phyloP scores from a whole-genome alignment of 768 basidiomycete species.

The Polyporus arcularius region DNA sequence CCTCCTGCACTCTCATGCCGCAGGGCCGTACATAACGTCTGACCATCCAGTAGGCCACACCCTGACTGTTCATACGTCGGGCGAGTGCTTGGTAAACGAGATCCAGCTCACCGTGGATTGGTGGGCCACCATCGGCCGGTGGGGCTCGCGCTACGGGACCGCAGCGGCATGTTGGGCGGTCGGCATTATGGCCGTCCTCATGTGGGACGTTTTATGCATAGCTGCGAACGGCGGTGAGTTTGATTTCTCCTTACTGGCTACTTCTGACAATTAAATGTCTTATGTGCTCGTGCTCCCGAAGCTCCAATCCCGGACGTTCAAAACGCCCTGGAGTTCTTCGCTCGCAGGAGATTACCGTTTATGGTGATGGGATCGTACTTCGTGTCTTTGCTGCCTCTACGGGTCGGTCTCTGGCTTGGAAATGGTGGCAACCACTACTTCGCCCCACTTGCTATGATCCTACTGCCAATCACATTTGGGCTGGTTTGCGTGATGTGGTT shows the following conservation, averaged over 20 bases:
- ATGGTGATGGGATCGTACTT: slow-evolving; percentile 47
- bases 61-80: slow-evolving; percentile 62
- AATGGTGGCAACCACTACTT: slow-evolving; percentile 52
- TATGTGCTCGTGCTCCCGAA: slow-evolving; percentile 18
- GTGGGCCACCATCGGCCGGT: slow-evolving; percentile 68
- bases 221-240: slow-evolving; percentile 29
- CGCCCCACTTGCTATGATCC: slow-evolving; percentile 52
- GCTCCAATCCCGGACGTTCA: slow-evolving; percentile 47
- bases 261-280: too few relatives aligned
- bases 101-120: slow-evolving; percentile 68
- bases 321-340: slow-evolving; percentile 52
- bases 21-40: slow-evolving; percentile 61
- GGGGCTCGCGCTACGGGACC: slow-evolving; percentile 73
- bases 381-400: slow-evolving; percentile 58
- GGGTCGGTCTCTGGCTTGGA: slow-evolving; percentile 58
- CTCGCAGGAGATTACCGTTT: slow-evolving; percentile 37
- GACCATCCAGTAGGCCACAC: slow-evolving; percentile 41
- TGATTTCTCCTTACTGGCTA: slow-evolving; percentile 10
- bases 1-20: slow-evolving; percentile 68
- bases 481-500: slow-evolving; percentile 64
- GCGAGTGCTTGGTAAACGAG: slow-evolving; percentile 47
- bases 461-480: slow-evolving; percentile 63
- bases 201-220: slow-evolving; percentile 53
- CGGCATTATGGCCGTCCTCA: slow-evolving; percentile 61
- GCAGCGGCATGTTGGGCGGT: slow-evolving; percentile 73